Base-by-base conservation (phyloP, 2,329 filamentous ascomycete species). In the Colletotrichum karsti region DNA sequence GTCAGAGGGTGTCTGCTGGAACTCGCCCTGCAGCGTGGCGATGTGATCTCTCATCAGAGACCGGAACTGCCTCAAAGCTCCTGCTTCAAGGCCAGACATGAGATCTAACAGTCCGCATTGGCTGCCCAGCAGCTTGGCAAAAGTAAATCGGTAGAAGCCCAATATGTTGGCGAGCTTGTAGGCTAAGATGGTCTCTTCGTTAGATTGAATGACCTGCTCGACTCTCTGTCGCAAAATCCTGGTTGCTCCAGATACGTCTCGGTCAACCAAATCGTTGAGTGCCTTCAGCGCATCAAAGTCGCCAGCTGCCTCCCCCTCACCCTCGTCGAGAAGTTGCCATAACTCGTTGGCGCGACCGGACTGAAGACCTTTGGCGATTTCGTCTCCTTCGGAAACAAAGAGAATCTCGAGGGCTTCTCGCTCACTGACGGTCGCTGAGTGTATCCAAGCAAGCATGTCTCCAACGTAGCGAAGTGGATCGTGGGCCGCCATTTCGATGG, bases 381-480 rank as follows among this genome's bases (percentile, higher is more conserved):
- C 94, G 70, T 96, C 93, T 2, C 93, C 95, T 70, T 98, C 95
- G 0, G 92, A 92, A 44, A 98, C 91, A 76, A 99, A 99, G 1
- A 99, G 84, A 2, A 94, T 90, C 77, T 98, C 95, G 6, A 99
- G 85, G 0, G 95, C 94, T 79, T 99, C 96, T 58, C 93, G 89
- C 79, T 99, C 96, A 33, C 95, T 97, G 1, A 99, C 96, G 0
- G 95, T 92, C 3, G 95, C 93, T 1, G 96, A 97, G 77, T 99
- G 96, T 6, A 92, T 90, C 96, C 96, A 99, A 5, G 96, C 96
- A 13, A 99, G 87, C 95, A 99, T 99, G 76, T 99, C 96, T 59
- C 96, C 94, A 3, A 97, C 90, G 77, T 98, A 98, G 20, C 96
- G 90, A 26, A 98, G 82, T 1, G 94, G 91, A 75, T 99, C 96